phyloP scores from a whole-genome alignment of 306 rosid species.

The Prunus padus region DNA sequence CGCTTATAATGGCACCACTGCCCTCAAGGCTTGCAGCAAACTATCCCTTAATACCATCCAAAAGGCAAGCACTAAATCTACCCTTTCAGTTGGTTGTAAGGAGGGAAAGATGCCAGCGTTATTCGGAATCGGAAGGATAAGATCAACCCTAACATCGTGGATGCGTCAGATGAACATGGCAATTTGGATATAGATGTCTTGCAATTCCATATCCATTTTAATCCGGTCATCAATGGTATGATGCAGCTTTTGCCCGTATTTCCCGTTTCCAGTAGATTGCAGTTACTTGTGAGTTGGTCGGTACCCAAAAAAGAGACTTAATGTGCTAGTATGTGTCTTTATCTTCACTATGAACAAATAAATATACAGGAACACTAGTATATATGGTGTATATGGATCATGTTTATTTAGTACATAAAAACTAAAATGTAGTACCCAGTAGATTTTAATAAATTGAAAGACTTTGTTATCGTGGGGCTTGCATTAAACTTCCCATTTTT shows the following conservation, averaged over 20 bases:
- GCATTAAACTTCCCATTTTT: no score
- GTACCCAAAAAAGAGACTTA: neutral
- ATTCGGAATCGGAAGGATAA: constrained; percentile 33
- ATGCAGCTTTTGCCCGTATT: neutral
- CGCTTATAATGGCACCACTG: constrained; percentile 57
- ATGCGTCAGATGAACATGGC: constrained; percentile 32
- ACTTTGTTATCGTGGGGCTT: neutral
- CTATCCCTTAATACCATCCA: constrained; percentile 29
- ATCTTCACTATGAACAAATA: constrained; percentile 1
- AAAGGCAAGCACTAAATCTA: constrained; percentile 20
- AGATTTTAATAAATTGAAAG: neutral
- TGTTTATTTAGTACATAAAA: neutral
- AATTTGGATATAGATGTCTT: constrained; percentile 23
- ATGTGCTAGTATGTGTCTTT: neutral
- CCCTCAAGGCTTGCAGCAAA: constrained; percentile 45
- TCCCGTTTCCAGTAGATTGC: neutral
- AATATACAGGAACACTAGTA: neutral
- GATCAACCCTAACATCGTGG: constrained; percentile 49
- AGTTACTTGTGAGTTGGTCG: neutral
- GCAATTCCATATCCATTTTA: neutral
- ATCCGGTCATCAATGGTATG: neutral
- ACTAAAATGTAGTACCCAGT: neutral
- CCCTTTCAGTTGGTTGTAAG: constrained; percentile 28
- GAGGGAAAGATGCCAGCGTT: constrained; percentile 23
- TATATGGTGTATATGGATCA: neutral